Evolutionary conservation across 139 green algal genomes (phyloP).

Genomic region (Chlorella ohadii): DNA sequence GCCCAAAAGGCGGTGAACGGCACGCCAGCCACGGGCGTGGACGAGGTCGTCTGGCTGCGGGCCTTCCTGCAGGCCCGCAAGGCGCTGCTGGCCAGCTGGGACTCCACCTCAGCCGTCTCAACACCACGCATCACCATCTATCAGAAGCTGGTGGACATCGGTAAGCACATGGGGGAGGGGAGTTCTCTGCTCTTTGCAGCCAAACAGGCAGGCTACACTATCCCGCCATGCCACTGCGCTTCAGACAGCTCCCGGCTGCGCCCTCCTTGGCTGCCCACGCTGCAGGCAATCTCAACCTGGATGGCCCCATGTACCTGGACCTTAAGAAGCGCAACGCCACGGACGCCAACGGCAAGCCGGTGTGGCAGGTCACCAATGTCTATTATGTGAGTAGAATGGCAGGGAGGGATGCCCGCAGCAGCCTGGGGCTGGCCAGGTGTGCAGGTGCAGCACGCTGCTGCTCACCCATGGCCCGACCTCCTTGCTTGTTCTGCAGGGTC

Average conservation of each 20-base stretch:
- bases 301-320: conserved; percentile 44
- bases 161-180: not conserved
- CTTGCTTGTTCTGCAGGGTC: not conserved
- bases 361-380: conserved; percentile 34
- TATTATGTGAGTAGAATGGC: conserved; percentile 32
- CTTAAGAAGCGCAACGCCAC: conserved; percentile 5
- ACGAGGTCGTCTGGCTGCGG: conserved; percentile 38
- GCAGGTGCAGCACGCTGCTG: too few relatives aligned
- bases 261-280: not conserved
- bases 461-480: too few relatives aligned
- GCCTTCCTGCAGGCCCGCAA: conserved; percentile 34
- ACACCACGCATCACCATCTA: conserved; percentile 37
- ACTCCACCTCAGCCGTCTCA: not conserved
- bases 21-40: conserved; percentile 27
- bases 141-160: conserved; percentile 2
- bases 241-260: too few relatives aligned
- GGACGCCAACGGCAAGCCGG: not conserved
- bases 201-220: too few relatives aligned
- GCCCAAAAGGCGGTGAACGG: conserved; percentile 18
- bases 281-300: conserved; percentile 35
- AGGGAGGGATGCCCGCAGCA: too few relatives aligned
- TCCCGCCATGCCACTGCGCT: too few relatives aligned
- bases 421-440: too few relatives aligned
- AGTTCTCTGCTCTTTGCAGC: not conserved
- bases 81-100: conserved; percentile 1